These are phyloP conservation scores for Fusarium chlamydosporum DNA, from an alignment of 2,329 filamentous ascomycete species.

Conservation along the genomic window DNA sequence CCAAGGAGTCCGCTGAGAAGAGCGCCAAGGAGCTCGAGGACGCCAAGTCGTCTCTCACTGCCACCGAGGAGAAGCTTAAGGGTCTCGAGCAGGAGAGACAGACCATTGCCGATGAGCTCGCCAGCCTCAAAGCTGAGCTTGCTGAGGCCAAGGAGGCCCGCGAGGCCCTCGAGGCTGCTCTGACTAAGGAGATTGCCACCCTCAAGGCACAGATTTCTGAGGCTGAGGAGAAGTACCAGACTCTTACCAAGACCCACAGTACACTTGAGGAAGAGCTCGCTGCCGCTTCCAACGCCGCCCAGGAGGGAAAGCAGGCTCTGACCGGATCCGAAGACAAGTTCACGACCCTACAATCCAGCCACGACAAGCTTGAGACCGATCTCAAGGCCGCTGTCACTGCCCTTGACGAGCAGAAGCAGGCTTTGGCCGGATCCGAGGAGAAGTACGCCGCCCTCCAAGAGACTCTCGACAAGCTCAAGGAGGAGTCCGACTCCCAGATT, in stretches of 20 bases:
- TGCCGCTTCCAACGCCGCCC: slow-evolving; percentile 47
- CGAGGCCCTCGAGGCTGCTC: slow-evolving; percentile 52
- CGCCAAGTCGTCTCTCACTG: slow-evolving; percentile 43
- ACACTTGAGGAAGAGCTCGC: slow-evolving; percentile 54
- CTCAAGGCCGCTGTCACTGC: slow-evolving; percentile 48
- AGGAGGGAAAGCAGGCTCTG: slow-evolving; percentile 50
- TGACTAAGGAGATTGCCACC: slow-evolving; percentile 52
- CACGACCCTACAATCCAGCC: slow-evolving; percentile 46
- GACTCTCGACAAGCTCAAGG: slow-evolving; percentile 49
- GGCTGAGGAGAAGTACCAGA: slow-evolving; percentile 52
- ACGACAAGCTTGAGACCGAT: slow-evolving; percentile 50
- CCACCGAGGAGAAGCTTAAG: slow-evolving; percentile 49
- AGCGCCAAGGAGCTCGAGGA: slow-evolving; percentile 46
- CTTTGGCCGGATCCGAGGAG: slow-evolving; percentile 48
- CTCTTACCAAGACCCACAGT: slow-evolving; percentile 51
- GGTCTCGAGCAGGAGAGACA: slow-evolving; percentile 51
- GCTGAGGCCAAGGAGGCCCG: slow-evolving; percentile 55
- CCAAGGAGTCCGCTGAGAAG: slow-evolving; percentile 47
- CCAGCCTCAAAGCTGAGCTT: slow-evolving; percentile 53
- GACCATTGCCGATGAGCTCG: slow-evolving; percentile 54
- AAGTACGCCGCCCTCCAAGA: slow-evolving; percentile 49
- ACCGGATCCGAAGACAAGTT: slow-evolving; percentile 50
- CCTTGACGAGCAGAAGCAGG: slow-evolving; percentile 51
- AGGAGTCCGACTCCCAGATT: slow-evolving; percentile 48
- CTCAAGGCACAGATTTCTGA: slow-evolving; percentile 56